Evolutionary conservation across 352 stramenopile genomes (phyloP).

Genomic region (Blastocystis sp.): DNA sequence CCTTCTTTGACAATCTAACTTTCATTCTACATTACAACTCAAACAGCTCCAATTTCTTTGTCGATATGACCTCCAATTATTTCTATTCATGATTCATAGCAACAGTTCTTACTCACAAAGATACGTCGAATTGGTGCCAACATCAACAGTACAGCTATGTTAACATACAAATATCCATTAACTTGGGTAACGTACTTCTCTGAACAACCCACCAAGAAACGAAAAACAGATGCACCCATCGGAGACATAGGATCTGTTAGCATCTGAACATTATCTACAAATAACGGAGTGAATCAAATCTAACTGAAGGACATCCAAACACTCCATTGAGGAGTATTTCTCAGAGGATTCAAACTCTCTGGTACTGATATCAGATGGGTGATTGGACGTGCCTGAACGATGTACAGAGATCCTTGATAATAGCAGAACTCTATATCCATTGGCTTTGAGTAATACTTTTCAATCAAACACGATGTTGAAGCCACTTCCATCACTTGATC

Average conservation of each 20-base stretch:
- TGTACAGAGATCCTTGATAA: background rate
- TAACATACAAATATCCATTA: too few relatives aligned
- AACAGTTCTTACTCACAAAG: background rate
- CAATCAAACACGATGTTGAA: background rate
- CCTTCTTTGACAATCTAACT: background rate
- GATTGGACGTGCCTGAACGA: constrained; percentile 54
- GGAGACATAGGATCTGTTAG: constrained; percentile 1
- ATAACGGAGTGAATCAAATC: constrained; percentile 32
- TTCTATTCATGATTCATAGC: too few relatives aligned
- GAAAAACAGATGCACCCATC: background rate
- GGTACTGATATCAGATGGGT: constrained; percentile 23
- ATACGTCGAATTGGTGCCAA: background rate
- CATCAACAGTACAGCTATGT: background rate
- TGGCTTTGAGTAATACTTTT: constrained; percentile 59
- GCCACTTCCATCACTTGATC: background rate
- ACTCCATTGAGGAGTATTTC: background rate
- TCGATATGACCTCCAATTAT: background rate
- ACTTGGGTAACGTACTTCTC: background rate
- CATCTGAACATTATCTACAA: constrained; percentile 2
- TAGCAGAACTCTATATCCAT: constrained; percentile 61
- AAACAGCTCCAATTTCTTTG: background rate
- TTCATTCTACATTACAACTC: too few relatives aligned
- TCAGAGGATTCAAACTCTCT: constrained; percentile 9
- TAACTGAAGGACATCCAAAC: too few relatives aligned
- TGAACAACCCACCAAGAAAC: background rate